Conservation (phyloP, 1,284 basidiomycete genomes). For the Pisolithus thermaeus region DNA sequence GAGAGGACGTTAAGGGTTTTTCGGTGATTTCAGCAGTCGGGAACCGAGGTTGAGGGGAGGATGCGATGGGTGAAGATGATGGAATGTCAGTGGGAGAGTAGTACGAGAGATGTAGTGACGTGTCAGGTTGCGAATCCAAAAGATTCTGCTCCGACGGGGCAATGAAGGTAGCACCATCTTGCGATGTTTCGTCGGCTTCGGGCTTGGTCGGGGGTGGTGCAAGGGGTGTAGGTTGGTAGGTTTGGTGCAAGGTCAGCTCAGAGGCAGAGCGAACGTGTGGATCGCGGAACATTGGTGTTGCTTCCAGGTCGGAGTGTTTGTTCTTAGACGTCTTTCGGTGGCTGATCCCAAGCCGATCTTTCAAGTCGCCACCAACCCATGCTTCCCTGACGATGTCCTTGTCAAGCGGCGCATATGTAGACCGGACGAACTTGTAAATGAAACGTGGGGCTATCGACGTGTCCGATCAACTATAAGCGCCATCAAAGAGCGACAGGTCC, state of each 20-base stretch:
- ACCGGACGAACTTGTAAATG: conserved; percentile 62
- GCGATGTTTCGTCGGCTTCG: conserved; percentile 14
- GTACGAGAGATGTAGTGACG: conserved; percentile 42
- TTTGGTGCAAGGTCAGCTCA: conserved; percentile 37
- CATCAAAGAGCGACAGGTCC: neutral
- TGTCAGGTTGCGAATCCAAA: neutral
- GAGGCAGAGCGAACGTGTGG: conserved; percentile 59
- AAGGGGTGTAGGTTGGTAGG: conserved; percentile 40
- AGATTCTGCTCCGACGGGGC: neutral
- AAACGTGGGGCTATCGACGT: conserved; percentile 59
- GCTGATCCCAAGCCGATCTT: conserved; percentile 72
- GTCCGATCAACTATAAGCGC: conserved; percentile 18
- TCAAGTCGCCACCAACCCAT: conserved; percentile 83
- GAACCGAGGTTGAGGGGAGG: conserved; percentile 43
- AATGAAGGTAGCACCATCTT: neutral
- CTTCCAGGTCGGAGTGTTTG: conserved; percentile 42
- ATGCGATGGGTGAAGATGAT: conserved; percentile 51
- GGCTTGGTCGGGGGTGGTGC: conserved; percentile 23
- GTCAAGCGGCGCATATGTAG: conserved; percentile 69
- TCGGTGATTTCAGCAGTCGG: conserved; percentile 35
- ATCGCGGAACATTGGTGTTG: conserved; percentile 62
- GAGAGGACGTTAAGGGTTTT: neutral
- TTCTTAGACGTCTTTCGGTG: conserved; percentile 48
- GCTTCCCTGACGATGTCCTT: conserved; percentile 85
- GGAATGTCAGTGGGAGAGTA: conserved; percentile 68